Base-by-base conservation (phyloP, 2,329 filamentous ascomycete species). In the Madurella fahalii region DNA sequence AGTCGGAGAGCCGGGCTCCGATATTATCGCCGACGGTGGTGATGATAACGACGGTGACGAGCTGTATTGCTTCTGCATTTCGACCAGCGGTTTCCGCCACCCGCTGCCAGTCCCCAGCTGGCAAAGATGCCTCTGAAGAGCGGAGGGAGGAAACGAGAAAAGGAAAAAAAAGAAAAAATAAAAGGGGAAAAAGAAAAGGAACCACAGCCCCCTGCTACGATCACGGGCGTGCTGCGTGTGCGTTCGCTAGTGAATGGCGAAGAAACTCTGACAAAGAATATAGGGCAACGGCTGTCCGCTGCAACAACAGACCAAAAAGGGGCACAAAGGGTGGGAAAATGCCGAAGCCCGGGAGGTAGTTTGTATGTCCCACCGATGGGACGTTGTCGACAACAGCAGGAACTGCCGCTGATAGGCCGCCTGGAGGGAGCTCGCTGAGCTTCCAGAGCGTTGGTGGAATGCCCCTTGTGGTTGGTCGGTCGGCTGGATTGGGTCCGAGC, bases 1-100 rank as follows among this genome's bases (percentile, higher is more conserved):
- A 53, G 73, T 69, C 13, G 77, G 76, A 25, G 77, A 79, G 45
- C 69, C 71, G 37, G 77, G 72, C 54, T 80, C 77, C 31, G 78
- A 79, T 42, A 78, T 72, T 9, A 25, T 25, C 25, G 76, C 75
- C 17, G 75, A 77, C 2, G 78, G 78, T 16, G 77, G 76, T 43
- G 78, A 80, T 8, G 78, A 81, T 45, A 81, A 72, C 49, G 77
- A 74, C 34, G 77, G 69, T 53, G 77, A 74, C 56, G 76, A 78
- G 66, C 73, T 77, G 67, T 74, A 72, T 59, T 72, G 67, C 56
- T 66, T 65, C 64, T 67, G 65, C 66, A 73, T 71, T 42, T 65
- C 68, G 58, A 64, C 64, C 60, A 70, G 67, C 55, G 61, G 18
- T n/a, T 37, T 50, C 50, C 52, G 44, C 50, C 56, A 45, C 54